Conservation (phyloP, 177 flowering plant species). For the Vitis hybrid region DNA sequence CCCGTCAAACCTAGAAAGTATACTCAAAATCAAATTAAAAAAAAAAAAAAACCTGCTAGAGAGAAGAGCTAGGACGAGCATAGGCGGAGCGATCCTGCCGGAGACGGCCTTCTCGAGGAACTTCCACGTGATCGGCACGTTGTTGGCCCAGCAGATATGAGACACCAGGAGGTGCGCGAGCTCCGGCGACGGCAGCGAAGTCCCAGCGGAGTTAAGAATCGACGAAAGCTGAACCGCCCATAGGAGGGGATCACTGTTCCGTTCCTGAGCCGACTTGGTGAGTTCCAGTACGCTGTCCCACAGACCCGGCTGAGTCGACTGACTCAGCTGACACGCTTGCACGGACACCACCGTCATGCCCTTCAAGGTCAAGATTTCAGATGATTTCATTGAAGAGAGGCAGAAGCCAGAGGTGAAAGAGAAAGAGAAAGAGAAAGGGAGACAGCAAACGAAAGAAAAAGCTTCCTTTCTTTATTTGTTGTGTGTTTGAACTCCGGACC, state of each 20-base stretch:
- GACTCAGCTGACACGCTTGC: slow-evolving; percentile 6
- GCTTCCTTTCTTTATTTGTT: too few species aligned
- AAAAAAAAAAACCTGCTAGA: slow-evolving; percentile 36
- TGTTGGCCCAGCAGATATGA: slow-evolving; percentile 53
- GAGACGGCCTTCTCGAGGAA: slow-evolving; percentile 52
- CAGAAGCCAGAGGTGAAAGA: not conserved
- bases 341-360: slow-evolving; percentile 12
- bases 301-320: slow-evolving; percentile 2
- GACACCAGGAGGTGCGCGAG: slow-evolving; percentile 53
- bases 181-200: slow-evolving; percentile 44
- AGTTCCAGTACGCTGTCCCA: slow-evolving; percentile 43
- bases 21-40: not conserved
- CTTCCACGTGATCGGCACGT: slow-evolving; percentile 59
- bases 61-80: slow-evolving; percentile 56
- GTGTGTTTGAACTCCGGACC: too few species aligned
- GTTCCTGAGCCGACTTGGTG: slow-evolving; percentile 47
- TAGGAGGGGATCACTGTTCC: slow-evolving; percentile 40
- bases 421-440: too few species aligned
- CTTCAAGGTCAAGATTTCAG: not conserved
- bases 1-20: not conserved
- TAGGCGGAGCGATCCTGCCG: slow-evolving; percentile 43
- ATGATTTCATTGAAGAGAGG: not conserved
- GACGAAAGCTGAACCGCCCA: slow-evolving; percentile 50
- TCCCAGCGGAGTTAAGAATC: slow-evolving; percentile 39
- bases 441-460: too few species aligned